These are phyloP conservation scores for Talaromyces amestolkiae DNA, from an alignment of 2,329 filamentous ascomycete genomes.

Conservation along the genomic window DNA sequence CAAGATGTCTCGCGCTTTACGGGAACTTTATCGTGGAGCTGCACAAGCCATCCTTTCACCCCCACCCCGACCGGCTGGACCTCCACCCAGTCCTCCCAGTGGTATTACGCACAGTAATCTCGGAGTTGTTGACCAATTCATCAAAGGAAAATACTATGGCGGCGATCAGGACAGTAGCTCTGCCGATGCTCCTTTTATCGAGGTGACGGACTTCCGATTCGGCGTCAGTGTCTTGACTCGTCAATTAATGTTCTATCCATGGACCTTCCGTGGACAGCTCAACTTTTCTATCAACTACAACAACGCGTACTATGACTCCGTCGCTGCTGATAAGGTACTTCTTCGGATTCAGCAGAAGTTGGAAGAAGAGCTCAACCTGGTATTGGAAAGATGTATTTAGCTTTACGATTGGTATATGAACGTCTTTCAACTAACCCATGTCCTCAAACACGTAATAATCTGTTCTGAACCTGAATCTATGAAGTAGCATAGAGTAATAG, in stretches of 20 bases:
- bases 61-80: neutral
- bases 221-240: constrained; percentile 22
- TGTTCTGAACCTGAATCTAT: neutral
- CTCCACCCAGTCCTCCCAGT: constrained; percentile 19
- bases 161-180: neutral
- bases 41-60: constrained; percentile 14
- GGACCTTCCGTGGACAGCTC: constrained; percentile 21
- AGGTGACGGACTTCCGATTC: constrained; percentile 18
- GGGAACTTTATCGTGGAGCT: constrained; percentile 16
- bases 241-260: constrained; percentile 22
- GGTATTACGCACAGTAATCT: constrained; percentile 20
- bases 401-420: neutral
- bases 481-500: neutral
- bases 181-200: neutral
- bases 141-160: constrained; percentile 3
- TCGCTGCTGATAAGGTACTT: neutral
- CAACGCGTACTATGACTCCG: constrained; percentile 19
- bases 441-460: neutral
- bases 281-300: constrained; percentile 23
- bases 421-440: neutral
- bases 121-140: constrained; percentile 18
- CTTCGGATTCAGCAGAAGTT: constrained; percentile 2
- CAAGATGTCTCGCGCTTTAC: constrained; percentile 13
- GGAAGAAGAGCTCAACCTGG: constrained; percentile 3
- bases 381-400: neutral